Evolutionary conservation across 352 stramenopile species (phyloP).

Genomic region (Globisporangium echinulatum): DNA sequence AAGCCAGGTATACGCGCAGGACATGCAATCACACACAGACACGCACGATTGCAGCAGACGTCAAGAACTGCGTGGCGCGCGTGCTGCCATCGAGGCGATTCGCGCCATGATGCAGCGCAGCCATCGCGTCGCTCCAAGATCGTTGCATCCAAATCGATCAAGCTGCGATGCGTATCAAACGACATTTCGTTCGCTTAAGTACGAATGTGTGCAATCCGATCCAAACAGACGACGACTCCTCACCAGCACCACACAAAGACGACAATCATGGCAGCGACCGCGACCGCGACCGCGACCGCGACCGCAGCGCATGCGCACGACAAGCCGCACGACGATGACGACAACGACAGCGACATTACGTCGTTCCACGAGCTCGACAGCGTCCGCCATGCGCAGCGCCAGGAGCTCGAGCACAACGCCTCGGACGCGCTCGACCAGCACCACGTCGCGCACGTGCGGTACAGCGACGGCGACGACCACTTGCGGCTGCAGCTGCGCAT

Average conservation of each 20-base stretch:
- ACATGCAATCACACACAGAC: neutral
- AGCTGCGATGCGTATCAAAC: too few species aligned
- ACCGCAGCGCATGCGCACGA: neutral
- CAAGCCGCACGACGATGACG: neutral
- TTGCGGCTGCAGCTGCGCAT: constrained; percentile 44
- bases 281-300: neutral
- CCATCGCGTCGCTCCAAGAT: neutral
- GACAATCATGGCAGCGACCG: neutral
- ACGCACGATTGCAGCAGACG: constrained; percentile 31
- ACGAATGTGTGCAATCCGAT: too few species aligned
- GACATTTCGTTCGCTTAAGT: too few species aligned
- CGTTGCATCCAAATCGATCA: too few species aligned
- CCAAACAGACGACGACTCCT: too few species aligned
- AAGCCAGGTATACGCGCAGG: neutral
- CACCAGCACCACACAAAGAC: too few species aligned
- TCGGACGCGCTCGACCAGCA: neutral
- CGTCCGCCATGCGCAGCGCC: neutral
- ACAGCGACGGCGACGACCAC: constrained; percentile 33
- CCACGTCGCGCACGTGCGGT: constrained; percentile 47
- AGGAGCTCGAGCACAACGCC: neutral
- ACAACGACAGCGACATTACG: neutral
- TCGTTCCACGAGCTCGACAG: constrained; percentile 3
- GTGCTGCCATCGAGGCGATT: neutral
- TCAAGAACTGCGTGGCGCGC: constrained; percentile 26
- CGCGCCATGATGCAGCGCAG: neutral